Percentiles rank a stretch among this genome's conserved stretches.
Conservation (phyloP, 176 grass and related monocot genomes). For the Thalia dealbata region DNA sequence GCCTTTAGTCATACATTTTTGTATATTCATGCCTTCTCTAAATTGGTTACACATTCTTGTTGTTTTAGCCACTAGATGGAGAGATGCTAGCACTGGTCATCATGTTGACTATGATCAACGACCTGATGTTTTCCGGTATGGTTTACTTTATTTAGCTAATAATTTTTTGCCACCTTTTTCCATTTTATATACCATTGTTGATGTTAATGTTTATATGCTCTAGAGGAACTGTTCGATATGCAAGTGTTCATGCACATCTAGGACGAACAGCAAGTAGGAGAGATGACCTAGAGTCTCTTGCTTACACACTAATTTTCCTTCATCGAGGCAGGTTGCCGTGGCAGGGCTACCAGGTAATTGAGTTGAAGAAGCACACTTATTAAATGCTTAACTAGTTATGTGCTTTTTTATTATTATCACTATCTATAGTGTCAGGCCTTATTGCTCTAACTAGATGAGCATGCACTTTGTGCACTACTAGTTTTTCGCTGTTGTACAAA, state of each 20-base stretch:
- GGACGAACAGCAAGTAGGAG: slow-evolving; percentile 87
- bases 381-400: not conserved
- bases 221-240: slow-evolving; percentile 86
- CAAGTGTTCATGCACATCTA: slow-evolving; percentile 78
- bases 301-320: slow-evolving; percentile 82
- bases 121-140: slow-evolving; percentile 77
- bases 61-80: slow-evolving; percentile 75
- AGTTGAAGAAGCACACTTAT: not conserved
- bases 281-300: slow-evolving; percentile 84
- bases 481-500: not conserved
- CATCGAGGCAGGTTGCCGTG: slow-evolving; percentile 77
- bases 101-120: slow-evolving; percentile 91
- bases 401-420: no score
- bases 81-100: slow-evolving; percentile 34
- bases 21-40: slow-evolving; percentile 1
- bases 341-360: slow-evolving; percentile 75
- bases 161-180: not conserved
- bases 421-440: no score
- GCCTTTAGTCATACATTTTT: slow-evolving; percentile 2
- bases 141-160: not conserved
- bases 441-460: no score
- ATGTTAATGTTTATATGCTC: not conserved
- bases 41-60: slow-evolving; percentile 17
- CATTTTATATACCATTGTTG: not conserved
- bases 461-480: no score